phyloP scores from a whole-genome alignment of 345 rosid genomes.

The Citrus glauca region DNA sequence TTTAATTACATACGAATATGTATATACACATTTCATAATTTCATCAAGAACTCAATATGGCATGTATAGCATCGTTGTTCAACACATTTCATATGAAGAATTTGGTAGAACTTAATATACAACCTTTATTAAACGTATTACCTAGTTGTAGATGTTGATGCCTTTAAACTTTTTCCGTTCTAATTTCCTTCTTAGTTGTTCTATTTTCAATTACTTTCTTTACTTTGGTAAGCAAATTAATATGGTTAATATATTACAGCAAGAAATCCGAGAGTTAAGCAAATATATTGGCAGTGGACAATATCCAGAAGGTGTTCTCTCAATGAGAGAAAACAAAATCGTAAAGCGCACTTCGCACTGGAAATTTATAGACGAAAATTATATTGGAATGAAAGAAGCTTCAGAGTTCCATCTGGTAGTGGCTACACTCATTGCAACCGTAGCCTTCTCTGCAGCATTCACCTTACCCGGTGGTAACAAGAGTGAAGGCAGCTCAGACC shows the following conservation, averaged over 20 bases:
- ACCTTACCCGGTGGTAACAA: neutral
- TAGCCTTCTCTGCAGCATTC: neutral
- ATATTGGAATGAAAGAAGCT: neutral
- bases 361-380: neutral
- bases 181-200: no score
- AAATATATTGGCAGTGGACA: neutral
- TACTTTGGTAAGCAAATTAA: no score
- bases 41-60: no score
- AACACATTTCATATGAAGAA: no score
- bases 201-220: no score
- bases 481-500: neutral
- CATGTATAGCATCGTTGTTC: no score
- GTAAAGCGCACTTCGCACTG: neutral
- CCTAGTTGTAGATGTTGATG: no score
- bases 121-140: no score
- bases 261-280: neutral
- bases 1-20: no score
- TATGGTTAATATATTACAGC: neutral
- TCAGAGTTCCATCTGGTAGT: neutral
- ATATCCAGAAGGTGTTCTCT: neutral
- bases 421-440: neutral
- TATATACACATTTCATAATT: no score
- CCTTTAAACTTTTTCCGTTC: no score
- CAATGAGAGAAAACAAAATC: neutral
- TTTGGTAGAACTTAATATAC: no score